Evolutionary conservation across 768 basidiomycete species (phyloP).

Genomic region (Tephrocybe sp.): DNA sequence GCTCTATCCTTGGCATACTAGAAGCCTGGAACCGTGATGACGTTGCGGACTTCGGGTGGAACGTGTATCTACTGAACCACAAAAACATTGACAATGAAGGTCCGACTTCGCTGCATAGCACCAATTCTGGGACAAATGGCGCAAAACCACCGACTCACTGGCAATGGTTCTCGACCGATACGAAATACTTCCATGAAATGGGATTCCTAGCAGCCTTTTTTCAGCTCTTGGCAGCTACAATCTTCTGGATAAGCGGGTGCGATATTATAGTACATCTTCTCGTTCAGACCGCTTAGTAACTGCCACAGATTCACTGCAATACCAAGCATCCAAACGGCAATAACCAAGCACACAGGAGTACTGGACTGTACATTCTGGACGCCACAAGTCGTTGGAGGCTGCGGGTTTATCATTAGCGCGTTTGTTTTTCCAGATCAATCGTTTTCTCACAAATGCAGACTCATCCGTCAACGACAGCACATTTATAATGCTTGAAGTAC

Average conservation of each 20-base stretch:
- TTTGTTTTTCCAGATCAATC: constrained; percentile 17
- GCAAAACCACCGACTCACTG: constrained; percentile 24
- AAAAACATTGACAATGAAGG: too few relatives aligned
- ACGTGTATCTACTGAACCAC: constrained; percentile 18
- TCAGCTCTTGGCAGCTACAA: constrained; percentile 55
- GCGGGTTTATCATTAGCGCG: constrained; percentile 56
- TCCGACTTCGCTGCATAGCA: not conserved
- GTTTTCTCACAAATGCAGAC: not conserved
- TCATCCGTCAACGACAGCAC: not conserved
- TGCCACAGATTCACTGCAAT: constrained; percentile 34
- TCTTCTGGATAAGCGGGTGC: constrained; percentile 61
- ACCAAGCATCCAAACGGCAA: constrained; percentile 32
- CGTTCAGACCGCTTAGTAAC: constrained; percentile 12
- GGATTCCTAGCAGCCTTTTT: constrained; percentile 50
- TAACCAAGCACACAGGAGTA: constrained; percentile 26
- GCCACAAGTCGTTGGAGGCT: constrained; percentile 63
- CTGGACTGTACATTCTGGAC: constrained; percentile 58
- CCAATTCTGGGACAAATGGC: constrained; percentile 20
- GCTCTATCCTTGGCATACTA: constrained; percentile 50
- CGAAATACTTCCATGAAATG: constrained; percentile 40
- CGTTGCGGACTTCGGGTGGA: constrained; percentile 36
- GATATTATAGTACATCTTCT: not conserved
- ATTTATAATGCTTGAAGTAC: constrained; percentile 52
- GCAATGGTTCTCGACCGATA: constrained; percentile 39
- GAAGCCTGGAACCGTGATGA: constrained; percentile 55